phyloP scores from a whole-genome alignment of 306 rosid species.

The Sindora glabra region DNA sequence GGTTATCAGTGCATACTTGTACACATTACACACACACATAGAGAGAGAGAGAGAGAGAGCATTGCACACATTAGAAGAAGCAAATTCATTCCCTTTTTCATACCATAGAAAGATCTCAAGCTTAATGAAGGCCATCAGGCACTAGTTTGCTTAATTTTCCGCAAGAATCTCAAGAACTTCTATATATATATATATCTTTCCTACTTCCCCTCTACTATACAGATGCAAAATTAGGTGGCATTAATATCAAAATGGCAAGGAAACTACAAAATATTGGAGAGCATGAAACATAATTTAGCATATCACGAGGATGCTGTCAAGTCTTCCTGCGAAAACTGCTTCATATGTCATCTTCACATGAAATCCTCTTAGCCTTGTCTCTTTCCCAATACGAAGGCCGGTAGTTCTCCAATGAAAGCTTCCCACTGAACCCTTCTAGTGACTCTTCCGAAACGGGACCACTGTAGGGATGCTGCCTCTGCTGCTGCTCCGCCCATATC shows the following conservation, averaged over 20 bases:
- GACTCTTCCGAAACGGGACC: constrained; percentile 53
- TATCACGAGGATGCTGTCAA: constrained; percentile 1
- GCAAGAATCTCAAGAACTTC: constrained; percentile 34
- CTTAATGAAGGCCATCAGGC: constrained; percentile 9
- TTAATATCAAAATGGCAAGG: constrained; percentile 13
- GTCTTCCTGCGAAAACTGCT: constrained; percentile 15
- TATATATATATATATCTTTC: constrained; percentile 23
- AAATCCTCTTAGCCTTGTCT: constrained; percentile 41
- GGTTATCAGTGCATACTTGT: too few species aligned
- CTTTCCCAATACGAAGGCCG: constrained; percentile 62
- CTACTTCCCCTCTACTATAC: constrained; percentile 53
- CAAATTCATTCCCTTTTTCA: constrained; percentile 15
- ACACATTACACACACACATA: too few species aligned
- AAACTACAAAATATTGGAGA: constrained; percentile 20
- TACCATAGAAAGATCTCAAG: background rate
- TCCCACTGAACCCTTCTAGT: constrained; percentile 59
- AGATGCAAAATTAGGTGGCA: constrained; percentile 44
- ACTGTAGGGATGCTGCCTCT: constrained; percentile 45
- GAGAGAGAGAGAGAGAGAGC: too few species aligned
- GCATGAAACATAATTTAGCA: constrained; percentile 19
- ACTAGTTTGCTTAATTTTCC: constrained; percentile 32
- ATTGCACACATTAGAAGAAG: too few species aligned
- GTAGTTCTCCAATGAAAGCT: constrained; percentile 54
- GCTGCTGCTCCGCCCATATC: constrained; percentile 63
- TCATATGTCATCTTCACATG: constrained; percentile 46